Percentiles rank a stretch among this genome's conserved stretches.
Conservation (phyloP, 441 rosid genomes). For the Pelargonium australe region DNA sequence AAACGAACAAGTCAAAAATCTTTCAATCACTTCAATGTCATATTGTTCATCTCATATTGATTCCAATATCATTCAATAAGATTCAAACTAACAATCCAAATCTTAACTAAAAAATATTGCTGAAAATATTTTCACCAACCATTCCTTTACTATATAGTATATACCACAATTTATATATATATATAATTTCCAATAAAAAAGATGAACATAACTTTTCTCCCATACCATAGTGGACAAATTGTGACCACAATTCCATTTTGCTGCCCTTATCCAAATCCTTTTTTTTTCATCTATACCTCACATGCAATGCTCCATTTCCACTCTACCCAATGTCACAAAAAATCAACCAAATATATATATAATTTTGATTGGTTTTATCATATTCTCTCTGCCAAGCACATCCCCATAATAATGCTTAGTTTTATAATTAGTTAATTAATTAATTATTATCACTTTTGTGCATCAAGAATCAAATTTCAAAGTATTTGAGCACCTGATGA, state of each 20-base stretch:
- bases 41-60: too few relatives aligned
- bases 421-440: not conserved
- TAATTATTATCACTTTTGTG: constrained; percentile 2
- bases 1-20: too few relatives aligned
- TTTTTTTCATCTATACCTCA: constrained; percentile 19
- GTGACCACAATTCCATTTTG: constrained; percentile 20
- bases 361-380: constrained; percentile 16
- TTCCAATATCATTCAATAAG: too few relatives aligned
- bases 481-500: constrained; percentile 5
- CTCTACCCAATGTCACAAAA: constrained; percentile 21
- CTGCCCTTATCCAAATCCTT: too few relatives aligned
- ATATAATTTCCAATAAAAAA: constrained; percentile 10
- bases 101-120: too few relatives aligned
- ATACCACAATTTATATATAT: not conserved
- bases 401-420: constrained; percentile 27
- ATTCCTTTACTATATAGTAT: too few relatives aligned
- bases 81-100: too few relatives aligned
- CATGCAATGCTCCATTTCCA: constrained; percentile 29
- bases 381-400: constrained; percentile 20
- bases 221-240: constrained; percentile 21
- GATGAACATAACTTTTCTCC: constrained; percentile 11
- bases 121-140: too few relatives aligned
- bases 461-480: constrained; percentile 21
- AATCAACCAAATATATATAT: not conserved
- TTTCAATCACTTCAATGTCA: too few relatives aligned